Evolutionary conservation across 331 rosid genomes (phyloP), one percentile per base, ranked within the genome.

Genomic region (Quercus tomentella): DNA sequence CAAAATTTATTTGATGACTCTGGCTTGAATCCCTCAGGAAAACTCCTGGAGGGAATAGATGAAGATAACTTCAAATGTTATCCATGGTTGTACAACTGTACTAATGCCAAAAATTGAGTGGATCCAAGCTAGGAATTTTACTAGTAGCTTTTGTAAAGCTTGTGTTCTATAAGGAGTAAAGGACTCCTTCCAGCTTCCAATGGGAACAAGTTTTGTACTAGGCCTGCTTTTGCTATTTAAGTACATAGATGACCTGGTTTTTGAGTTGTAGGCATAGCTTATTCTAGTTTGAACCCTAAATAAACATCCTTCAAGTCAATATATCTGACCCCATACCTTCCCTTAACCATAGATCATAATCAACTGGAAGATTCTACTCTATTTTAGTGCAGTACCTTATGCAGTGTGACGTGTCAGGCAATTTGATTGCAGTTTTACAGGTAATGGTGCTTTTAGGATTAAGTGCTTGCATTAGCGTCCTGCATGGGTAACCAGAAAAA

Each of bases 1-100:
- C 76, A 80, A 31, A 74, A 72, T 17, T 43, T 81, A 56, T 55
- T 82, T 41, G 78, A 65, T 35, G 80, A 76, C 21, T 71, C 68
- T 22, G 56, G 21, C 43, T 55, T 67, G 11, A 79, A 80, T 23
- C 60, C 79, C 22, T 56, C 76, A 56, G 80, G 69, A 33, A 83
- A 51, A 41, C 72, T 81, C 63, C 75, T 87, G 61, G 76, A 76
- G 8, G 84, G 57, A 55, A 72, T 76, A 16, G 78, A 76, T 56
- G 81, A 55, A 55, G 84, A 78, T 56, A 83, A 62, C 63, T 76
- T 73, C 21, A 76, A 37, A 68, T 20, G 61, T 35, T 74, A 72
- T 71, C 86, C 84, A 65, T 81, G 86, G 77, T 74, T 49, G 54
- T 54, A 51, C 60, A 78, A 67, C 4, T 23, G 51, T 22, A 55